Evolutionary conservation across 139 green algal species (phyloP).

Genomic region (Trebouxia sp.): DNA sequence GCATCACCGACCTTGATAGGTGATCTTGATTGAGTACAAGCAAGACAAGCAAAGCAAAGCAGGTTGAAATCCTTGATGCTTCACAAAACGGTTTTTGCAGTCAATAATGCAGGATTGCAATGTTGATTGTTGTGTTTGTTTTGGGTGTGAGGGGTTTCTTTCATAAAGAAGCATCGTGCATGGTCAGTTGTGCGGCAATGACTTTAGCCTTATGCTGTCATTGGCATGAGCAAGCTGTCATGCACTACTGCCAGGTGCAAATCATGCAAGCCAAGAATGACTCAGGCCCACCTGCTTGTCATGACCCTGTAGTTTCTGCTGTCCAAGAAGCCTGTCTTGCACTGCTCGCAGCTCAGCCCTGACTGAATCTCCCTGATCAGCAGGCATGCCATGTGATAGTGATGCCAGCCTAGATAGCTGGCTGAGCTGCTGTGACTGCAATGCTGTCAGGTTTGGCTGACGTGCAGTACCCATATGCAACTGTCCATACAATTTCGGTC

Average conservation of each 20-base stretch:
- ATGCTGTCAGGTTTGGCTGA: not conserved
- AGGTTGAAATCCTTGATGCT: no score
- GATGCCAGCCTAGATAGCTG: not conserved
- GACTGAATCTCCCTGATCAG: not conserved
- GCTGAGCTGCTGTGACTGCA: not conserved
- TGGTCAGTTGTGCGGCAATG: no score
- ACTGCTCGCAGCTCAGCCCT: not conserved
- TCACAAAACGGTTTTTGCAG: no score
- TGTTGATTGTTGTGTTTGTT: no score
- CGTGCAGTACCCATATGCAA: not conserved
- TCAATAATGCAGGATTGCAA: no score
- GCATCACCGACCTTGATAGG: no score
- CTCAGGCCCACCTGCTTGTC: not conserved
- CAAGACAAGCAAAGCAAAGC: no score
- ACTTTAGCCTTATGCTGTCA: not conserved
- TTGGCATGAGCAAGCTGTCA: not conserved
- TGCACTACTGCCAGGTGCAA: not conserved
- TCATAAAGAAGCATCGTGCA: no score
- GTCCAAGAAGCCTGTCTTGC: not conserved
- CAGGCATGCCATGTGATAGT: not conserved
- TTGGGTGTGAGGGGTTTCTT: no score
- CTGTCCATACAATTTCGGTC: no score
- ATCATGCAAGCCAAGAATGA: no score
- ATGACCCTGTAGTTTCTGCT: not conserved
- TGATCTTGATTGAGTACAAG: no score